Evolutionary conservation across 2,329 filamentous ascomycete species (phyloP), one percentile per base, ranked within the genome.

Genomic region (Colletotrichum scovillei): DNA sequence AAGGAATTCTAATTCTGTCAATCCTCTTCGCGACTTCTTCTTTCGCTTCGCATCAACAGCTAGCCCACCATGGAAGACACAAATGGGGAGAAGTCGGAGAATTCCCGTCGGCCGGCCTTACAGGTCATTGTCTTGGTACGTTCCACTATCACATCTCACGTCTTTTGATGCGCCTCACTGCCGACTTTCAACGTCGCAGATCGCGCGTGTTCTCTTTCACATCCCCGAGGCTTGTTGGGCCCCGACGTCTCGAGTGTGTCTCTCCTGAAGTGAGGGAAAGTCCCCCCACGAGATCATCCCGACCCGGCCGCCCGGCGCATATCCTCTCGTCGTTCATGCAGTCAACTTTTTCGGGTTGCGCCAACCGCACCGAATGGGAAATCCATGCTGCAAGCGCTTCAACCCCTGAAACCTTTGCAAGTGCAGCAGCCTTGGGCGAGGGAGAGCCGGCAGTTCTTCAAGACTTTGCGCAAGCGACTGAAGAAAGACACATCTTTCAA

Each of bases 111-210:
- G 30, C 87, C 90, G 80, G 89, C 90, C 53, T 84, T 95, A 83
- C 92, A 95, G 83, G 91, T 95, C 59, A 94, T 94, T 83, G 87
- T 95, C 72, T 82, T 95, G 86, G 93, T 95, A 85, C 86, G 92
- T 88, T 66, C 49, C 26, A 26, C 7, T 16, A 12, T 8, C 14
- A 5, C 22, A n/a, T 57, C 62, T 56, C 32, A 63, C 72, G 65
- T 74, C 56, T 59, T 68, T 68, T 69, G 66, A 49, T 26, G 30
- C 19, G 30, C 46, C 30, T 22, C 26, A 35, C 30, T 28, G 9
- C 49, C 22, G 19, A 12, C 26, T 49, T n/a, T 11, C 57, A 9
- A n/a, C 46, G 19, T 24, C 22, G 28, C 49, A 22, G 19, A 53
- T 49, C n/a, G 35, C 16, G 16, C 28, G n/a, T 11, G n/a, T 32